A percentile compares a stretch with the other conserved stretches of the same genome.
Evolutionary conservation across 2,329 filamentous ascomycete species (phyloP).

Genomic region (Aspergillus hortae): DNA sequence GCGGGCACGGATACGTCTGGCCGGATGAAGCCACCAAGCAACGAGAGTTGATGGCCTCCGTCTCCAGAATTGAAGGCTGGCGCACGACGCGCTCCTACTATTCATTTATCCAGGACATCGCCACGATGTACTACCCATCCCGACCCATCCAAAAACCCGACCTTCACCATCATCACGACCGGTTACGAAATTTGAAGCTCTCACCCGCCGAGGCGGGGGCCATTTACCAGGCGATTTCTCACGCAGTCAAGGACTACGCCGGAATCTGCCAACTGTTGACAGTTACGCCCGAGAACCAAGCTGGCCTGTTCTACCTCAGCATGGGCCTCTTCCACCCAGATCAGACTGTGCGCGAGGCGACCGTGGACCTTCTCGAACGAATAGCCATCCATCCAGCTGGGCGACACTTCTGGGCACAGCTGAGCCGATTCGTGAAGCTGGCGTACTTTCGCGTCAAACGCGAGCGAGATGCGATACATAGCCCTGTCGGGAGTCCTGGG

Average conservation of each 20-base stretch:
- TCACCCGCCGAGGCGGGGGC: conserved; percentile 72
- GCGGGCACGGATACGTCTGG: conserved; percentile 95
- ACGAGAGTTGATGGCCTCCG: conserved; percentile 85
- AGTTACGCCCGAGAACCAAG: conserved; percentile 79
- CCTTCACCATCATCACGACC: conserved; percentile 87
- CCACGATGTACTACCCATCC: conserved; percentile 36
- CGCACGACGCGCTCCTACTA: conserved; percentile 93
- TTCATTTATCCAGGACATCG: conserved; percentile 77
- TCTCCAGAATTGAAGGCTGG: conserved; percentile 94
- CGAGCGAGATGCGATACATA: conserved; percentile 46
- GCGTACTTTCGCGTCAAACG: conserved; percentile 76
- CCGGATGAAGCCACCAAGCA: conserved; percentile 74
- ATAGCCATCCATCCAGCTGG: conserved; percentile 85
- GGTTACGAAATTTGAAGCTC: conserved; percentile 76
- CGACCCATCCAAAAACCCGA: conserved; percentile 53
- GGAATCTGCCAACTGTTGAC: conserved; percentile 81
- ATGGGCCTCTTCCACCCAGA: conserved; percentile 91
- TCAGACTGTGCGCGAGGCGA: conserved; percentile 70
- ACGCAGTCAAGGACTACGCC: conserved; percentile 73
- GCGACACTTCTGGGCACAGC: conserved; percentile 82
- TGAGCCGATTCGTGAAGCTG: conserved; percentile 85
- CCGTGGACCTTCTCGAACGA: conserved; percentile 75
- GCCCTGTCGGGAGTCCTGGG: conserved; percentile 20
- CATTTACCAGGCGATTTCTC: conserved; percentile 77
- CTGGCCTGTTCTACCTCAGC: conserved; percentile 84